phyloP scores from a whole-genome alignment of 208 protist genomes.

The Giardia duodenalis region DNA sequence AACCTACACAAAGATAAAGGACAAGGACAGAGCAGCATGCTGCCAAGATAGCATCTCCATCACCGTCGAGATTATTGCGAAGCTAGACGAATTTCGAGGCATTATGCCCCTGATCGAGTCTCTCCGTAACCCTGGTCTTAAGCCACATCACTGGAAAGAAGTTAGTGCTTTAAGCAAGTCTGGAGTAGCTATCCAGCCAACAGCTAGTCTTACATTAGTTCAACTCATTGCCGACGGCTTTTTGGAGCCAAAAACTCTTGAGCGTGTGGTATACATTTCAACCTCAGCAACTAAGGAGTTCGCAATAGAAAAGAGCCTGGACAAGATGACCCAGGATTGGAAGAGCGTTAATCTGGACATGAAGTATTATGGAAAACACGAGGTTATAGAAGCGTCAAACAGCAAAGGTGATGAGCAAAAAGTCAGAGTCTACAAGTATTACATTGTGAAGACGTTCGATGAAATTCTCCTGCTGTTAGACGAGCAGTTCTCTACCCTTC shows the following conservation, averaged over 20 bases:
- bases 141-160: conserved; percentile 21
- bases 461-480: conserved; percentile 37
- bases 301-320: conserved; percentile 47
- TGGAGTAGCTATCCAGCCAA: conserved; percentile 28
- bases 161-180: conserved; percentile 17
- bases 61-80: conserved; percentile 54
- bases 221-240: conserved; percentile 42
- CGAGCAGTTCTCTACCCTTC: conserved; percentile 37
- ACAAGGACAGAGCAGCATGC: conserved; percentile 2
- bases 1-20: not conserved
- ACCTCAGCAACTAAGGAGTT: conserved; percentile 51
- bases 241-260: conserved; percentile 40
- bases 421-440: conserved; percentile 27
- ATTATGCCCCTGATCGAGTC: conserved; percentile 71
- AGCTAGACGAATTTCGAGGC: conserved; percentile 67
- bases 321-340: conserved; percentile 62
- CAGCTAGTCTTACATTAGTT: conserved; percentile 26
- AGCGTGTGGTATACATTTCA: conserved; percentile 41
- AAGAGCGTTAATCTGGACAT: conserved; percentile 71
- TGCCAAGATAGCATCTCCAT: not conserved
- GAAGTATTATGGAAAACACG: conserved; percentile 39
- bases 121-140: conserved; percentile 66
- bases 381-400: not conserved
- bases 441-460: conserved; percentile 40
- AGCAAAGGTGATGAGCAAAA: not conserved